These are phyloP conservation scores for Dunaliella primolecta DNA, from an alignment of 139 green algal genomes.

Conservation along the genomic window DNA sequence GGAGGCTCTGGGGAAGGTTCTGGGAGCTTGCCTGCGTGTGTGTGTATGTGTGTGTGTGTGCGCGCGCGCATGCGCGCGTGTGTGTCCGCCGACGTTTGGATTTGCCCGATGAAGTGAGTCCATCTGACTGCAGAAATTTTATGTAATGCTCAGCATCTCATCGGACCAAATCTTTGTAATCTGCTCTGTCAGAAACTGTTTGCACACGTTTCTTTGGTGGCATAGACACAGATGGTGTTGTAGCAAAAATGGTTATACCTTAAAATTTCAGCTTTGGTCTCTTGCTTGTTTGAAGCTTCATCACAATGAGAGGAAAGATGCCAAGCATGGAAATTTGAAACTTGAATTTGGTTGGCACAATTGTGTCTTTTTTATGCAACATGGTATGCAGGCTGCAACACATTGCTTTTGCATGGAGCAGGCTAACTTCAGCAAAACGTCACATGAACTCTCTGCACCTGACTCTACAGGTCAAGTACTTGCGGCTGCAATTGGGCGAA, in stretches of 20 bases:
- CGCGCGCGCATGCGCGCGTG: neutral
- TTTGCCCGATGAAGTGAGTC: neutral
- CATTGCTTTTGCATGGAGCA: neutral
- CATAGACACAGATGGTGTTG: neutral
- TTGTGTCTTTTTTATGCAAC: neutral
- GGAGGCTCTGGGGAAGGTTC: no score
- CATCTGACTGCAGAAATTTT: neutral
- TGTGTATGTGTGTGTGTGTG: neutral
- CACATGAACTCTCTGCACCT: neutral
- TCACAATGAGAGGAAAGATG: neutral
- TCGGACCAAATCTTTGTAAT: no score
- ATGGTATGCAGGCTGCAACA: neutral
- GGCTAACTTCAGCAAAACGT: no score
- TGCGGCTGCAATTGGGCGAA: neutral
- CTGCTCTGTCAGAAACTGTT: neutral
- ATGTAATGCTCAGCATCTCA: neutral
- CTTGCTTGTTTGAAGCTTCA: neutral
- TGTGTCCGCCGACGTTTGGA: neutral
- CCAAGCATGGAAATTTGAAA: neutral
- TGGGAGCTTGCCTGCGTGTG: neutral
- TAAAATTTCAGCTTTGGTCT: no score
- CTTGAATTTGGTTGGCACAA: neutral
- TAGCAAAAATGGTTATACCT: neutral
- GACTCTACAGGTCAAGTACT: neutral
- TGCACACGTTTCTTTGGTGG: neutral